Conservation (phyloP, 2,329 filamentous ascomycete species). For the Colletotrichum horii region DNA sequence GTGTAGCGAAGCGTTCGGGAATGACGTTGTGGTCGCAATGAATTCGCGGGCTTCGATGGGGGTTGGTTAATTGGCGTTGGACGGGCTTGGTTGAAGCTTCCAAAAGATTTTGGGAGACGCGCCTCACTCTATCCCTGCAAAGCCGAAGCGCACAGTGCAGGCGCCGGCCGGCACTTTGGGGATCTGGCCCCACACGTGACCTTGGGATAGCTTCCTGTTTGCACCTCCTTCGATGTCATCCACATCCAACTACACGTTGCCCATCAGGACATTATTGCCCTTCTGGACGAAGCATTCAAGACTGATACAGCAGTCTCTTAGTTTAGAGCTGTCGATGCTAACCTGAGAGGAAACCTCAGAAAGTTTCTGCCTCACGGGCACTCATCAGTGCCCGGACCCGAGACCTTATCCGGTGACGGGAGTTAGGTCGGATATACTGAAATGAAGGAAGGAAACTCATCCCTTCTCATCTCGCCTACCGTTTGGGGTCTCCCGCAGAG, state of each 20-base stretch:
- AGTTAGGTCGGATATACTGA: background rate
- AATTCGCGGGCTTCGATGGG: background rate
- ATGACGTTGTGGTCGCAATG: background rate
- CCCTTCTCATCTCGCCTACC: background rate
- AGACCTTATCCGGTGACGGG: background rate
- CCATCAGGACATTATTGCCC: background rate
- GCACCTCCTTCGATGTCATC: background rate
- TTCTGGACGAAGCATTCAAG: background rate
- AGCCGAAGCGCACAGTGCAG: slow-evolving; percentile 17
- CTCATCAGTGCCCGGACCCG: background rate
- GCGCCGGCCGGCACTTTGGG: slow-evolving; percentile 10
- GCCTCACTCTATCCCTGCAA: slow-evolving; percentile 20
- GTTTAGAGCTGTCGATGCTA: too few species aligned
- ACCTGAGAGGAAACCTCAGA: background rate
- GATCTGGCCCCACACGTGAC: slow-evolving; percentile 20
- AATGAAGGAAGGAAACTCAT: background rate
- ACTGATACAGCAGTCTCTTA: background rate
- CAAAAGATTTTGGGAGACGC: slow-evolving; percentile 25
- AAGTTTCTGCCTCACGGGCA: background rate
- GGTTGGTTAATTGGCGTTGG: slow-evolving; percentile 4
- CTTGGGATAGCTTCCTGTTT: slow-evolving; percentile 5
- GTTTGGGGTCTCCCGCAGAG: background rate
- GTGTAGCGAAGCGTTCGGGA: background rate
- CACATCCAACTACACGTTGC: background rate
- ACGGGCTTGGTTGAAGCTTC: slow-evolving; percentile 18